phyloP scores from a whole-genome alignment of 2,329 filamentous ascomycete genomes.

The Microdochium paspali region DNA sequence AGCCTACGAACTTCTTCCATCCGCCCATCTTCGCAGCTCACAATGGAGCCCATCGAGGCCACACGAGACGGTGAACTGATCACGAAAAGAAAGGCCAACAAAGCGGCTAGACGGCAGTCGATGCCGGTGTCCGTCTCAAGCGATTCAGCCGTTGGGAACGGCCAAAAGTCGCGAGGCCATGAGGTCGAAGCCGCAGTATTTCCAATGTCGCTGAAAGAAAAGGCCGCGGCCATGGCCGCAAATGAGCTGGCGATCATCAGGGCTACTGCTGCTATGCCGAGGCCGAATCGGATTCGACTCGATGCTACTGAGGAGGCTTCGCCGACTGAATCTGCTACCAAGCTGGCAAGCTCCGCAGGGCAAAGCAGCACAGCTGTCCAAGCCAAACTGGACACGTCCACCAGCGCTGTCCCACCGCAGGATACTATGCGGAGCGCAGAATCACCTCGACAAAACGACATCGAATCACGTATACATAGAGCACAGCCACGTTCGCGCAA shows the following conservation, averaged over 20 bases:
- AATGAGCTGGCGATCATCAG: background rate
- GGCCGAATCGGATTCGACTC: background rate
- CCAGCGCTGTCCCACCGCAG: too few relatives aligned
- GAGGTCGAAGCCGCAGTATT: background rate
- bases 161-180: background rate
- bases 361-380: too few relatives aligned
- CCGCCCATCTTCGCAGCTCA: background rate
- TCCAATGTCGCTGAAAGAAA: background rate
- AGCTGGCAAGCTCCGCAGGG: background rate
- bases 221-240: background rate
- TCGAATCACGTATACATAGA: background rate
- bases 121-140: constrained; percentile 5
- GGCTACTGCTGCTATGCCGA: background rate
- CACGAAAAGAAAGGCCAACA: constrained; percentile 4
- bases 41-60: background rate
- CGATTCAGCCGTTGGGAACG: background rate
- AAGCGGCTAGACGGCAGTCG: constrained; percentile 13
- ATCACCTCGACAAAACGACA: background rate
- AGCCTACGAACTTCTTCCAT: constrained; percentile 10
- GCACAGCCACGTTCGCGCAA: constrained; percentile 8
- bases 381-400: too few relatives aligned
- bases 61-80: background rate
- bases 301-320: background rate
- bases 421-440: background rate
- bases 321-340: background rate